Conservation (phyloP, 805 yeast species). For the Kuraishia ogatae region DNA sequence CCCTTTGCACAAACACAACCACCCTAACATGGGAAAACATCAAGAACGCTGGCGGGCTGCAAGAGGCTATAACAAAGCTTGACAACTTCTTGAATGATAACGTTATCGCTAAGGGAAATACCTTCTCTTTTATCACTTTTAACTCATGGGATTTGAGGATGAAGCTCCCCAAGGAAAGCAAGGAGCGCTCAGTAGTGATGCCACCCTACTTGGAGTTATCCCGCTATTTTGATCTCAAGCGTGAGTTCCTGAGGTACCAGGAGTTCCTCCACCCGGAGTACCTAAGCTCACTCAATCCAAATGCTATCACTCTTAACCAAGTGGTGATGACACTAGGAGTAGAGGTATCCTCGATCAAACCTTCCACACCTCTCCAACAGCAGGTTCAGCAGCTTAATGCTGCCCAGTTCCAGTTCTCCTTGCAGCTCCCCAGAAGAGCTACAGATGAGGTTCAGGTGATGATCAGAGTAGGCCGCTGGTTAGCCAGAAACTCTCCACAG, state of each 20-base stretch:
- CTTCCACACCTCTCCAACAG: constrained; percentile 5
- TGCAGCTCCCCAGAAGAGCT: constrained; percentile 31
- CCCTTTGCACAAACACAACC: constrained; percentile 42
- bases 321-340: constrained; percentile 13
- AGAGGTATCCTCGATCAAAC: constrained; percentile 11
- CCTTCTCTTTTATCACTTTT: constrained; percentile 59
- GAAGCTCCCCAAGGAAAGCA: constrained; percentile 70
- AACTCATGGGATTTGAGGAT: constrained; percentile 68
- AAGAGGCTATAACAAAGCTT: constrained; percentile 51
- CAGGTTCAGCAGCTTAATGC: not conserved
- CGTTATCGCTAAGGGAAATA: constrained; percentile 30
- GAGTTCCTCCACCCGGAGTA: constrained; percentile 46
- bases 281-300: constrained; percentile 23
- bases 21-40: constrained; percentile 55
- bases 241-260: constrained; percentile 71
- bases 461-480: constrained; percentile 33
- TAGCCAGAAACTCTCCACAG: constrained; percentile 39
- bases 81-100: constrained; percentile 40
- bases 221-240: constrained; percentile 63
- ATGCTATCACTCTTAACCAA: constrained; percentile 11
- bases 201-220: constrained; percentile 75
- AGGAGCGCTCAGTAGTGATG: constrained; percentile 62
- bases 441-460: constrained; percentile 36
- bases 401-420: constrained; percentile 8
- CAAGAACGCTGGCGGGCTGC: constrained; percentile 46